Base-by-base conservation (phyloP, 1,139 yeast species). In the Yamadazyma mexicana region DNA sequence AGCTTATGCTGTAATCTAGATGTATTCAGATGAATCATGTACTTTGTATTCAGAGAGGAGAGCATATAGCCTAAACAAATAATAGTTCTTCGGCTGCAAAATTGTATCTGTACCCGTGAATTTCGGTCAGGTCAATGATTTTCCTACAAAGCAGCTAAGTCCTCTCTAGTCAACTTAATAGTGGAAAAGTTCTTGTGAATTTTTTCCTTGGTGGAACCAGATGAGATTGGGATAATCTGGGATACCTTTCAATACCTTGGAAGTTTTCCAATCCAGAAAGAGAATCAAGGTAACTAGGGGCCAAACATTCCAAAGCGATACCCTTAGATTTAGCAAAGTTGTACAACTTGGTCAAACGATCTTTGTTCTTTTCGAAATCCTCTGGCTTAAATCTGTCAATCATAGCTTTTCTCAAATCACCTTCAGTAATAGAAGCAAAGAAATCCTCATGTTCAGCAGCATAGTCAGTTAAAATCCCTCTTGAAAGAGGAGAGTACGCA, bases 401-500 rank as follows among this genome's bases (percentile, higher is more conserved):
- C 32, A 46, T 45, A 11, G 48, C 45, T 11, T 48, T 50, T 47
- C 87, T 72, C 42, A 78, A 45, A 54, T 83, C 92, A 10, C 12
- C 22, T 8, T 36, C 35, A 2, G 17, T 15, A 24, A 42, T 22
- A 5, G 43, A 17, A 11, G 26, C 24, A 11, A 40, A n/a, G 18
- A 27, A 42, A 16, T 42, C 39, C 9, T 64, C 64, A 8, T 70
- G 54, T 31, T 64, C 74, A 40, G 78, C 72, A 12, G 66, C 52
- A 34, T 48, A 47, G 41, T 91, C 92, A 5, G 92, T 81, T 43
- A 88, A 70, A 42, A 80, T 61, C 0, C 96, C 96, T 51, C 86
- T 71, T 11, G 87, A 82, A 43, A 87, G 67, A 31, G 96, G 95
- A 20, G 94, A 83, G 62, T 87, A 87, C 25, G 91, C 87, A 44